Evolutionary conservation across 768 basidiomycete genomes (phyloP), one percentile per base, ranked within the genome.

Genomic region (Flagelloscypha sp.): DNA sequence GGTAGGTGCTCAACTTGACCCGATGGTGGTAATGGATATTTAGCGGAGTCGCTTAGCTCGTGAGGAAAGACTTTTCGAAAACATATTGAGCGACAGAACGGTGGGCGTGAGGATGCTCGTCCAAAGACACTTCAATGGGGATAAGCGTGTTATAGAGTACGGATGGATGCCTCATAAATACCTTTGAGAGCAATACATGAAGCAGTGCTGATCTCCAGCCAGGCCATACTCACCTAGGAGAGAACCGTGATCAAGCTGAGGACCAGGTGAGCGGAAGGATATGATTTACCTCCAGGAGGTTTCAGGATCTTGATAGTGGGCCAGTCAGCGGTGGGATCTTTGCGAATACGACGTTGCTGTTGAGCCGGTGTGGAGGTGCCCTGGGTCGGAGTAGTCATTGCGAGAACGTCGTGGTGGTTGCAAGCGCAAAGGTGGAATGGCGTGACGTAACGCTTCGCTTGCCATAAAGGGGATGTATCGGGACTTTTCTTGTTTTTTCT

Each of bases 11-110:
- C 51, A 1, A 68, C 48, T 46, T 84, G 82, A 9, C 82, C 82
- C 47, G 83, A 81, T 7, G 65, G 58, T 3, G 82, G 82, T 15
- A 85, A 61, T 6, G 77, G 79, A 47, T 76, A 76, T 39, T 63
- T 66, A 11, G 66, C 67, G 36, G 66, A 57, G 48, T 70, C 74
- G 46, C 61, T 66, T 43, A 82, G 68, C 59, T 82, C 79, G 50
- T 79, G 77, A 1, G 75, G 67, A 47, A 77, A 76, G 45, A 82
- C 72, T 45, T 70, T 74, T 37, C 79, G 76, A 33, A 82, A 58
- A 48, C 78, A 80, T 15, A 80, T 53, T 27, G 76, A 69, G 30
- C 70, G 65, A 46, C 77, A 79, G 36, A 58, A 59, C 3, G 79
- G 77, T 67, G 62, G 30, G 54, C 52, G 38, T 73, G 58, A 6